Evolutionary conservation across 129 eudicot species (phyloP).

Genomic region (Artemisia tridentata): DNA sequence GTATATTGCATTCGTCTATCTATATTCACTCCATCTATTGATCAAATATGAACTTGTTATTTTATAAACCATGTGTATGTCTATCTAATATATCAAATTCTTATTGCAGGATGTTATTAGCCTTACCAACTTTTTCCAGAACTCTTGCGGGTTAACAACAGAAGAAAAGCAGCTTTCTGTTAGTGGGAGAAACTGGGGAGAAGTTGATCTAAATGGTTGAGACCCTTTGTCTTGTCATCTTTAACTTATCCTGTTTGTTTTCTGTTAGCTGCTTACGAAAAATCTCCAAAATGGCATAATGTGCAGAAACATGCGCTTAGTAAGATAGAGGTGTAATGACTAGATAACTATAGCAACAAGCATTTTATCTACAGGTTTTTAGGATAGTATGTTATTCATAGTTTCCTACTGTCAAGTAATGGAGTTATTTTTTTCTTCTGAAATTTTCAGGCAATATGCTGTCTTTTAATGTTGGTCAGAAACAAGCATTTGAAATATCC

Average conservation of each 20-base stretch:
- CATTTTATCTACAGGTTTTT: slow-evolving; percentile 1
- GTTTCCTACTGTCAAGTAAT: slow-evolving; percentile 10
- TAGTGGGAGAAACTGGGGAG: slow-evolving; percentile 94
- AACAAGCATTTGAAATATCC: slow-evolving; percentile 94
- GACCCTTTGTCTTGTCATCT: slow-evolving; percentile 12
- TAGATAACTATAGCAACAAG: slow-evolving; percentile 7
- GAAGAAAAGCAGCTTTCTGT: slow-evolving; percentile 92
- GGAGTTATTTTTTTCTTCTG: slow-evolving; percentile 10
- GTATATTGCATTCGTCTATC: slow-evolving; percentile 10
- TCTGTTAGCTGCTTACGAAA: slow-evolving; percentile 10
- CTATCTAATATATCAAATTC: slow-evolving; percentile 10
- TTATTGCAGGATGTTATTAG: slow-evolving; percentile 79
- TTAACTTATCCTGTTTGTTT: slow-evolving; percentile 11
- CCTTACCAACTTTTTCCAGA: slow-evolving; percentile 70
- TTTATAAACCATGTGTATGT: slow-evolving; percentile 3
- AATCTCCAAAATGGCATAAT: slow-evolving; percentile 18
- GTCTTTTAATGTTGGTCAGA: slow-evolving; percentile 69
- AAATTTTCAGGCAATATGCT: slow-evolving; percentile 66
- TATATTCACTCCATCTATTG: background rate
- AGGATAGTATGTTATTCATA: slow-evolving; percentile 17
- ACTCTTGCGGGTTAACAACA: slow-evolving; percentile 59
- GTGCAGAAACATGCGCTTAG: background rate
- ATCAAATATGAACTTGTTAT: background rate
- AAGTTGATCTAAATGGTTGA: slow-evolving; percentile 83
- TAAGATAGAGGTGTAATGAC: slow-evolving; percentile 7